A percentile compares a stretch with the other conserved stretches of the same genome.
phyloP scores from a whole-genome alignment of 140 eudicot genomes.

The Bidens hawaiensis region DNA sequence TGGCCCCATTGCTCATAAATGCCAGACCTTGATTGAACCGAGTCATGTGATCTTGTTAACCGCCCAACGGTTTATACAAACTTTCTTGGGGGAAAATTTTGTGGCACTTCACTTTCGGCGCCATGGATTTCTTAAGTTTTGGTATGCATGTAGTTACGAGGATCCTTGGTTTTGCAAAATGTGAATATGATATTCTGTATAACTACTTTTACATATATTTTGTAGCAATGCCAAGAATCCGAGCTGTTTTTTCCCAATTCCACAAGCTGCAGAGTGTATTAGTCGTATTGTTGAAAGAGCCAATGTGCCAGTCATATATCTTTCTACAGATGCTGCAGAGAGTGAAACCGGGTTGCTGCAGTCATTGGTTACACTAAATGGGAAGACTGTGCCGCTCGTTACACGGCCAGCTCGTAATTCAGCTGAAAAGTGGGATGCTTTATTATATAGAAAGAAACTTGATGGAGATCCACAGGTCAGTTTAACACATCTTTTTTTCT shows the following conservation, averaged over 20 bases:
- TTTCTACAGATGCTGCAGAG: constrained; percentile 98
- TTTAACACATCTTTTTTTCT: constrained; percentile 1
- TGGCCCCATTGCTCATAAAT: constrained; percentile 90
- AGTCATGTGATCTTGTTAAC: constrained; percentile 75
- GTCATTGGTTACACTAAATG: constrained; percentile 58
- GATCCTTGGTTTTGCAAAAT: no score
- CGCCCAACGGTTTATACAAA: constrained; percentile 90
- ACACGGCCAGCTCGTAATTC: constrained; percentile 78
- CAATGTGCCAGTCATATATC: constrained; percentile 85
- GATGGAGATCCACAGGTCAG: constrained; percentile 88
- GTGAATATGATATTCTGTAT: no score
- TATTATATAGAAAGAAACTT: constrained; percentile 74
- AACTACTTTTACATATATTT: constrained; percentile 11
- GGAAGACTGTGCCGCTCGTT: constrained; percentile 85
- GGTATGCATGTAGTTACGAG: constrained; percentile 65
- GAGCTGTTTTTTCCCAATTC: constrained; percentile 90
- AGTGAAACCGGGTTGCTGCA: constrained; percentile 93
- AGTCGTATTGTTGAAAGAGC: constrained; percentile 80
- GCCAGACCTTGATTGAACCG: constrained; percentile 88
- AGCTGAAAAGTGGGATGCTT: constrained; percentile 99
- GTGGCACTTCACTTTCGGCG: constrained; percentile 93
- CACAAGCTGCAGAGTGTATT: constrained; percentile 96
- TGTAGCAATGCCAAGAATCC: constrained; percentile 90
- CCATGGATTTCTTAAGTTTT: constrained; percentile 93
- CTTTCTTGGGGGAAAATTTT: constrained; percentile 72